Evolutionary conservation across 495 filamentous ascomycete genomes (phyloP), one percentile per base, ranked within the genome.

Genomic region (Xylaria flabelliformis): DNA sequence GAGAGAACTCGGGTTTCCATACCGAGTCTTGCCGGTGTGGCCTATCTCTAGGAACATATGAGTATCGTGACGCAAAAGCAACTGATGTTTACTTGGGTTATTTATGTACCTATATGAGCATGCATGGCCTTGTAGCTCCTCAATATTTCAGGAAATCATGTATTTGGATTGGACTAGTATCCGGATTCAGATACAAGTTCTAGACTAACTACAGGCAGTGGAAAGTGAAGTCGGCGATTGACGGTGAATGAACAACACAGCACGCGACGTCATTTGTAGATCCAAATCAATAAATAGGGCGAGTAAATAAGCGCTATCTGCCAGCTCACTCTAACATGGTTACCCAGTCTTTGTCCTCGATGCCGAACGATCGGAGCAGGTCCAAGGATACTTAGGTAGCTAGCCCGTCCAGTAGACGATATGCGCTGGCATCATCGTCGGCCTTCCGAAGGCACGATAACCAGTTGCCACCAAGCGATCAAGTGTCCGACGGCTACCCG

Each of bases 101-200:
- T 19, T 17, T 50, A 5, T 6, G 5, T 51, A 19, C 2, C 19
- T 17, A n/a, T 21, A 19, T 46, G 1, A 12, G 4, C n/a, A 15
- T 3, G 46, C 46, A n/a, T 21, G 46, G 46, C 46, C 17, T 17
- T 17, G 46, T n/a, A 19, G 46, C 46, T 21, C 46, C 46, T 50
- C 46, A 6, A 50, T n/a, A n/a, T 50, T 6, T 3, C 19, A 8
- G 19, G 46, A 4, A 50, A n/a, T 50, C 19, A 50, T 21, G 19
- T 50, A 1, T n/a, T n/a, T 7, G 17, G 8, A 7, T n/a, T 50
- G 6, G 4, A 8, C n/a, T 53, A n/a, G 12, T 15, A 90, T 97
- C 68, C 87, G 90, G 65, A 89, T 95, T 26, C 93, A 95, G 13
- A n/a, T 59, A 59, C 26, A 44, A 44, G 13, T 15, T 44, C 29